Evolutionary conservation across 208 protist genomes (phyloP).

Genomic region (Acanthamoeba culbertsoni): DNA sequence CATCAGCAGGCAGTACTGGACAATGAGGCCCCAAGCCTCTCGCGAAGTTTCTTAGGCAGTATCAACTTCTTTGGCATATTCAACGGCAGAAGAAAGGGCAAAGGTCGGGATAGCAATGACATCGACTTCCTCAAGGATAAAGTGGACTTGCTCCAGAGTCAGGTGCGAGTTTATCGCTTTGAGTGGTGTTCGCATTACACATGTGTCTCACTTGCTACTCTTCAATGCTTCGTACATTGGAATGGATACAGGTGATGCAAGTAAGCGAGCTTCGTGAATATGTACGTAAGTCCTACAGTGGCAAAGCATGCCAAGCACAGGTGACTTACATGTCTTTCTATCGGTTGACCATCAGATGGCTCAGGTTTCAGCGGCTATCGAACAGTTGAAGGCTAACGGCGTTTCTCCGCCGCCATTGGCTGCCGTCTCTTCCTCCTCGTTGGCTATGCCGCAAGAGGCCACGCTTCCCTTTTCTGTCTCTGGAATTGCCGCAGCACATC

Average conservation of each 20-base stretch:
- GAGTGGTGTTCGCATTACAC: not conserved
- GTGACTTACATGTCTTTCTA: too few species aligned
- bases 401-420: not conserved
- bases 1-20: not conserved
- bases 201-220: not conserved
- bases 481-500: not conserved
- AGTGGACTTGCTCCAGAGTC: not conserved
- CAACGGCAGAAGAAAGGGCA: not conserved
- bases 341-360: not conserved
- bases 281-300: not conserved
- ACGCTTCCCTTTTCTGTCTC: not conserved
- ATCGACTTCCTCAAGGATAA: constrained; percentile 23
- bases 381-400: not conserved
- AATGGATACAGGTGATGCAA: constrained; percentile 29
- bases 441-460: not conserved
- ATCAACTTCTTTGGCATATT: constrained; percentile 20
- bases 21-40: not conserved
- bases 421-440: not conserved
- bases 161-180: not conserved
- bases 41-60: not conserved
- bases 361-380: not conserved
- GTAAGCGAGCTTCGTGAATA: not conserved
- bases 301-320: too few species aligned
- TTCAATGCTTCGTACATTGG: too few species aligned
- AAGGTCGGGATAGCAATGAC: not conserved